phyloP scores from a whole-genome alignment of 2,329 filamentous ascomycete species.

The Phialophora verrucosa region DNA sequence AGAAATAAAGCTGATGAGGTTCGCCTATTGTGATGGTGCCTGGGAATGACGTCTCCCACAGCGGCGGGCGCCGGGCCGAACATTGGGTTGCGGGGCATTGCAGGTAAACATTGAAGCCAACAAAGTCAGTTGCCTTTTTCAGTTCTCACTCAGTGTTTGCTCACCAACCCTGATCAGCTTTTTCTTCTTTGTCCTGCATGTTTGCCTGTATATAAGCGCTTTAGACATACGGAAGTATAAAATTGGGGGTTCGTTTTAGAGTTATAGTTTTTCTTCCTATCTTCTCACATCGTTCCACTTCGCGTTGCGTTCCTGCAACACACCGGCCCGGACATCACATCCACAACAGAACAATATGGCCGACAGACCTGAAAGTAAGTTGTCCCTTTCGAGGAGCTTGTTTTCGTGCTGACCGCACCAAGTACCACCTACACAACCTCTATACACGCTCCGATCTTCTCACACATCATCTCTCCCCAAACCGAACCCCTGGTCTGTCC shows the following conservation, averaged over 20 bases:
- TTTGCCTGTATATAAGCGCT: slow-evolving; percentile 11
- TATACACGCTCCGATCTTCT: slow-evolving; percentile 20
- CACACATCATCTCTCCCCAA: slow-evolving; percentile 38
- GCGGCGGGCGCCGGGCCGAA: neutral
- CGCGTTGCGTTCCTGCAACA: neutral
- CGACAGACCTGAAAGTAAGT: slow-evolving; percentile 8
- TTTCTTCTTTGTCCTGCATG: neutral
- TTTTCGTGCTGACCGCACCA: neutral
- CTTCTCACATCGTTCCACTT: neutral
- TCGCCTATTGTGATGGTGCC: neutral
- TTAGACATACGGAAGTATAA: slow-evolving; percentile 3
- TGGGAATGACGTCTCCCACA: neutral
- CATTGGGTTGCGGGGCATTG: neutral
- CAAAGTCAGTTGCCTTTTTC: neutral
- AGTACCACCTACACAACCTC: slow-evolving; percentile 9
- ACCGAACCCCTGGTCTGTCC: slow-evolving; percentile 41
- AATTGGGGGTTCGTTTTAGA: neutral
- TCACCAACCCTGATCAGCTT: neutral
- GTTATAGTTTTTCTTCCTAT: neutral
- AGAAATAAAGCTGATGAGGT: neutral
- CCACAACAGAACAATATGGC: slow-evolving; percentile 4
- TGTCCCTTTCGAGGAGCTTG: neutral
- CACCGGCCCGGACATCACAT: neutral
- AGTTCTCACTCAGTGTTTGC: neutral
- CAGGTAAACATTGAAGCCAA: neutral